Base-by-base conservation (phyloP, 805 yeast genomes). In the Huiozyma naganishii region DNA sequence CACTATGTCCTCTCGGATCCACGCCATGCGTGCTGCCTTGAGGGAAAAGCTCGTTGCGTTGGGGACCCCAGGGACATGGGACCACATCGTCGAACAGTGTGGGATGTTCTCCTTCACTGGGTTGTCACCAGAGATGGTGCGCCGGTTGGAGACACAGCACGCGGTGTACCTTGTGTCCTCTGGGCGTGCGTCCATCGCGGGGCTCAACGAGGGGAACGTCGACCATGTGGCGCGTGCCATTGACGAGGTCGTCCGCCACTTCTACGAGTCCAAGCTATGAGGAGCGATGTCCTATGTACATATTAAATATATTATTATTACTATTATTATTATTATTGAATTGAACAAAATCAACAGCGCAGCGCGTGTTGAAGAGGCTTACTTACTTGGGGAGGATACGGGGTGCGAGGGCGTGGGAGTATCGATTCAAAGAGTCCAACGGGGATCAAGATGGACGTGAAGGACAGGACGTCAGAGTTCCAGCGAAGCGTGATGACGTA, bases 91-190 rank as follows among this genome's bases (percentile, higher is more conserved):
- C 39, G 71, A 72, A 50, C 98, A 92, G 71, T 83, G 85, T 49
- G 98, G 98, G 55, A 90, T 90, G 97, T 90, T 90, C 64, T 87
- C 95, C 32, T 90, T 80, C 69, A 90, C 97, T 29, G 98, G 96
- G 1, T 73, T 90, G 54, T 66, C 74, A 6, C 69, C 82, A 29
- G 81, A 76, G 30, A 90, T 86, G 77, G 95, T 83, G 44, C 74
- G 72, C 41, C 73, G 83, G 52, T 72, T 89, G 48, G 95, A 86
- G 56, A 61, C 73, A 45, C 76, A 80, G 53, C 95, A 81, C 63
- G 95, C 80, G 30, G 79, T 90, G 39, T 90, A 90, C 62, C 63
- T 89, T 62, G 85, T 85, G 17, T 62, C 78, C 38, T 77, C 83
- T 44, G 97, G 97, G 41, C 78, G 97, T 62, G 90, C 94, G 41